Evolutionary conservation across 768 basidiomycete species (phyloP), one percentile per base, ranked within the genome.

Genomic region (Hypholoma sublateritium): DNA sequence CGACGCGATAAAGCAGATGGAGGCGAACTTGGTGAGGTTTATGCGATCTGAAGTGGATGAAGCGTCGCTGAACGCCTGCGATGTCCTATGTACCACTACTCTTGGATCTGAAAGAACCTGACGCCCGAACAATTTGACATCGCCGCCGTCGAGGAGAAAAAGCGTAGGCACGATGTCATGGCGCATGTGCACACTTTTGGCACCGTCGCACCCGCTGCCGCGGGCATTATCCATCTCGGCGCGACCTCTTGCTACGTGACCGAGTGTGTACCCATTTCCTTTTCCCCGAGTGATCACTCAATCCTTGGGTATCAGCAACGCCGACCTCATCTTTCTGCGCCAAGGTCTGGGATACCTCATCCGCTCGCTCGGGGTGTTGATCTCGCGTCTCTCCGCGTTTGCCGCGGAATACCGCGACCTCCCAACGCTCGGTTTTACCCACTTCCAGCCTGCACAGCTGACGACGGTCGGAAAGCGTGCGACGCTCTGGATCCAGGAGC

Each of bases 201-300:
- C 5, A 82, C 80, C 44, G 89, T 95, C 51, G 95, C 95, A 1
- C 95, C 95, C 8, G 91, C 92, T 34, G 95, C 95, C 22, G 95
- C 95, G 14, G 93, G 94, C 16, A 96, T 98, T 67, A 97, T 98
- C 62, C 95, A 98, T 70, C 75, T 98, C 42, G 96, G 96, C 43
- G 96, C 96, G 25, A 99, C 97, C 8, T 98, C 96, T 1, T 99
- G 97, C 76, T 99, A 95, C 76, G 97, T 98, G 53, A 98, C 97
- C 25, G 97, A 99, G 95, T 96, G 60, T 62, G 87, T 78, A 49
- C 48, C 44, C 41, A 16, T 36, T n/a, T 52, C 21, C 21, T 12
- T 14, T 14, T 5, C 4, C 7, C 34, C 19, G 34, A 45, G 16
- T 32, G 9, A 28, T 35, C 14, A 45, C 45, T 19, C 35, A 36